These are phyloP conservation scores for Yamadazyma phyllophila DNA, from an alignment of 805 yeast genomes.

Conservation along the genomic window DNA sequence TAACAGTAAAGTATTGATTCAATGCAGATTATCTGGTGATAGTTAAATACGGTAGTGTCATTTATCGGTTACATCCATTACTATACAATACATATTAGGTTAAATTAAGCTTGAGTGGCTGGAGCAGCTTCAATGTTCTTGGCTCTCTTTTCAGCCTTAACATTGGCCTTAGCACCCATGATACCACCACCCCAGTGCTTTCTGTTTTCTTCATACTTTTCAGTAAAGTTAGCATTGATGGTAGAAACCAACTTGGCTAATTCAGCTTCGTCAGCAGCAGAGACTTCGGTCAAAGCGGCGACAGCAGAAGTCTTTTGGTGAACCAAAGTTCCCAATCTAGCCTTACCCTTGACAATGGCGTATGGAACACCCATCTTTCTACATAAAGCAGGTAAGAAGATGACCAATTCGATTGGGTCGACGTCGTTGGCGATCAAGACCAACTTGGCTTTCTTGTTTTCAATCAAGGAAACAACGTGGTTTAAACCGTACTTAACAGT, in stretches of 20 bases:
- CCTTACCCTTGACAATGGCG: constrained; percentile 74
- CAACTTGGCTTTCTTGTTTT: constrained; percentile 97
- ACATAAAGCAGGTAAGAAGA: constrained; percentile 97
- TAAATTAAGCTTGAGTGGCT: constrained; percentile 5
- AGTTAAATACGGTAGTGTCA: no score
- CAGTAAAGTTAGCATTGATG: constrained; percentile 88
- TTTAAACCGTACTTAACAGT: constrained; percentile 97
- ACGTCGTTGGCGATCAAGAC: constrained; percentile 98
- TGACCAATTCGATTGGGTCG: constrained; percentile 97
- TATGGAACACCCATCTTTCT: constrained; percentile 99
- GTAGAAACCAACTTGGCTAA: constrained; percentile 91
- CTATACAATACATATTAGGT: constrained; percentile 7
- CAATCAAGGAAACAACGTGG: constrained; percentile 96
- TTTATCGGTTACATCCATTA: not conserved
- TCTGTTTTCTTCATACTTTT: constrained; percentile 93
- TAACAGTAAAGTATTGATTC: not conserved
- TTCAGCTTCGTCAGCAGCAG: constrained; percentile 91
- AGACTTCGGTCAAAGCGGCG: constrained; percentile 95
- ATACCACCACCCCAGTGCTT: constrained; percentile 99
- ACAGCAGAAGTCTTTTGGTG: constrained; percentile 98
- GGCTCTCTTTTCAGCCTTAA: constrained; percentile 75
- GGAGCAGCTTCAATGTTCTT: constrained; percentile 45
- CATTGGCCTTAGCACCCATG: constrained; percentile 92
- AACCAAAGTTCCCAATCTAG: constrained; percentile 92
- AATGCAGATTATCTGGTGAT: no score